Conservation (phyloP, 2,329 filamentous ascomycete genomes). For the Cercospora sp. region DNA sequence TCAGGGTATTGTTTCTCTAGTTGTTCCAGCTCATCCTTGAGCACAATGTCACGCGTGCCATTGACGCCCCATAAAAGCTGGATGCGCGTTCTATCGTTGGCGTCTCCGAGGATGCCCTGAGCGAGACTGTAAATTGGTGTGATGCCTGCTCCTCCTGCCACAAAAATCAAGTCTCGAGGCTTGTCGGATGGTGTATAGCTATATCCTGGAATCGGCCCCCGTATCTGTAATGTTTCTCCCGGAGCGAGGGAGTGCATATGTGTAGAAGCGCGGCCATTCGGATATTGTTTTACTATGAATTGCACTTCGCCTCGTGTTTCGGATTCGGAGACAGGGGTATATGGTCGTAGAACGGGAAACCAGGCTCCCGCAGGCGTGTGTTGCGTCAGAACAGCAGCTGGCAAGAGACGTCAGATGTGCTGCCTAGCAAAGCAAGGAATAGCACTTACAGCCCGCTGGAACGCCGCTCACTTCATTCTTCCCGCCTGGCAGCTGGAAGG, state of each 20-base stretch:
- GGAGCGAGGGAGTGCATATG: slow-evolving; percentile 67
- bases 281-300: slow-evolving; percentile 68
- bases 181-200: slow-evolving; percentile 29
- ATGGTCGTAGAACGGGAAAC: slow-evolving; percentile 63
- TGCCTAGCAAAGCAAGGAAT: not conserved
- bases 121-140: slow-evolving; percentile 59
- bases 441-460: slow-evolving; percentile 31
- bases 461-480: slow-evolving; percentile 35
- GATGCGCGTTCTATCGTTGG: slow-evolving; percentile 61
- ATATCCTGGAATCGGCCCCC: slow-evolving; percentile 50
- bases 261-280: slow-evolving; percentile 62
- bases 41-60: slow-evolving; percentile 61
- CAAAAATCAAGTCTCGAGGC: slow-evolving; percentile 53
- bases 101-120: slow-evolving; percentile 45
- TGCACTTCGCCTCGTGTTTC: slow-evolving; percentile 62
- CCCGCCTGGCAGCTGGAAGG: slow-evolving; percentile 36
- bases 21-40: slow-evolving; percentile 57
- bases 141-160: slow-evolving; percentile 72
- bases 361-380: slow-evolving; percentile 57
- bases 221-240: slow-evolving; percentile 61
- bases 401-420: slow-evolving; percentile 2
- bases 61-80: slow-evolving; percentile 68
- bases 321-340: slow-evolving; percentile 62
- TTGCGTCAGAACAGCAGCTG: slow-evolving; percentile 60
- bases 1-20: slow-evolving; percentile 54